Percentiles rank a stretch among this genome's conserved stretches.
phyloP scores from a whole-genome alignment of 78 protist species.

The Dictyostelium capitatum region DNA sequence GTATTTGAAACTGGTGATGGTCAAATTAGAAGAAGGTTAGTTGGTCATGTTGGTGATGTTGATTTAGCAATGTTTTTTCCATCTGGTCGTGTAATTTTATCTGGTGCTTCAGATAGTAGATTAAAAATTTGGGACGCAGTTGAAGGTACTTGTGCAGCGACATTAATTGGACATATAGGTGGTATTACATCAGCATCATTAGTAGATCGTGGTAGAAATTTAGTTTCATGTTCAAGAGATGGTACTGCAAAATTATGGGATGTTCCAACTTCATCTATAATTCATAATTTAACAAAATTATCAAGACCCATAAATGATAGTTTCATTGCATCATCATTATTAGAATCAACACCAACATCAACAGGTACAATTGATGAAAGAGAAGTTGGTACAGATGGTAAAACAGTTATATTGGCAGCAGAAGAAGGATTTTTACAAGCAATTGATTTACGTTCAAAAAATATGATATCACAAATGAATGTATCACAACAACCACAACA shows the following conservation, averaged over 20 bases:
- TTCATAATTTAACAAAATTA: conserved; percentile 13
- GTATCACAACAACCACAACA: not conserved
- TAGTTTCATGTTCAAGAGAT: conserved; percentile 75
- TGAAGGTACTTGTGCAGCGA: conserved; percentile 77
- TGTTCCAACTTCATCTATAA: conserved; percentile 42
- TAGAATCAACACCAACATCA: not conserved
- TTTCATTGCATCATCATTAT: conserved; percentile 27
- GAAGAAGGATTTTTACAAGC: conserved; percentile 64
- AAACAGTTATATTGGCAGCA: conserved; percentile 24
- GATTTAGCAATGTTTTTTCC: conserved; percentile 74
- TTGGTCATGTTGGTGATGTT: conserved; percentile 85
- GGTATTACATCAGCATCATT: conserved; percentile 63
- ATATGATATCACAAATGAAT: conserved; percentile 17
- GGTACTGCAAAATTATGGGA: conserved; percentile 76
- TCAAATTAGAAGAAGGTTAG: conserved; percentile 68
- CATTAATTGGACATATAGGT: conserved; percentile 58
- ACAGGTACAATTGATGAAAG: conserved; percentile 33
- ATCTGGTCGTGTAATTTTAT: conserved; percentile 66
- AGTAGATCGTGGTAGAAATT: conserved; percentile 75
- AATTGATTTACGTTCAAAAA: conserved; percentile 36
- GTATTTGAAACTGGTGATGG: conserved; percentile 69
- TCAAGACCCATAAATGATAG: conserved; percentile 69
- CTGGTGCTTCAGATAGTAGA: conserved; percentile 74
- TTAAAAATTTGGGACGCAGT: conserved; percentile 81
- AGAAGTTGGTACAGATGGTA: conserved; percentile 76